These are phyloP conservation scores for Tuber borchii DNA, from an alignment of 495 filamentous ascomycete genomes.

Conservation along the genomic window DNA sequence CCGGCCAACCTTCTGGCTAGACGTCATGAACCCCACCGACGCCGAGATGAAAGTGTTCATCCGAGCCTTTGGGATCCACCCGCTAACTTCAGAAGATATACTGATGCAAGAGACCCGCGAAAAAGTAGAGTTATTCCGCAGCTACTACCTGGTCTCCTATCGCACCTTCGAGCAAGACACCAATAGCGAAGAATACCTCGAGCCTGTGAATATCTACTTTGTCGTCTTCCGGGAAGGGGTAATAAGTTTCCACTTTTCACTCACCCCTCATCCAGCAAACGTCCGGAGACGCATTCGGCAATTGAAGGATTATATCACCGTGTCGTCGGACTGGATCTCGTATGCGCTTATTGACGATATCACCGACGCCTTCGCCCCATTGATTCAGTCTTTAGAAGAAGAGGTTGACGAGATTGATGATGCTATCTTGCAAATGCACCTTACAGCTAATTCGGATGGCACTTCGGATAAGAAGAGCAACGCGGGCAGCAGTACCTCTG, in stretches of 20 bases:
- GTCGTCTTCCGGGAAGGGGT: conserved; percentile 95
- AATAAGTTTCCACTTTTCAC: conserved; percentile 74
- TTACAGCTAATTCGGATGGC: conserved; percentile 24
- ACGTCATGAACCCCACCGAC: conserved; percentile 82
- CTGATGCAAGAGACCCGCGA: conserved; percentile 87
- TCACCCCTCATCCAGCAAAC: conserved; percentile 74
- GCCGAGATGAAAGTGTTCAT: conserved; percentile 83
- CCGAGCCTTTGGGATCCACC: conserved; percentile 87
- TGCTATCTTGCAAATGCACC: conserved; percentile 61
- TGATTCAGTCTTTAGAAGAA: conserved; percentile 73
- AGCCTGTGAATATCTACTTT: conserved; percentile 92
- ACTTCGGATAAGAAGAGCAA: conserved; percentile 38
- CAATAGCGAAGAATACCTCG: conserved; percentile 66
- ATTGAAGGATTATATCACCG: conserved; percentile 83
- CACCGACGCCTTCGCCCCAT: conserved; percentile 87
- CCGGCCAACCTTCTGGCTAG: conserved; percentile 61
- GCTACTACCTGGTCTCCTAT: conserved; percentile 97
- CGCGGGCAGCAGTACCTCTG: conserved; percentile 46
- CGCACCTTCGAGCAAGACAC: conserved; percentile 82
- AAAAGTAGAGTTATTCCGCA: conserved; percentile 94
- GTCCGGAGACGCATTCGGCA: conserved; percentile 87
- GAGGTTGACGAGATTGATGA: conserved; percentile 94
- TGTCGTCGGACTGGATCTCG: conserved; percentile 97
- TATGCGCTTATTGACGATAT: conserved; percentile 99
- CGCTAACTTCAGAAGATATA: conserved; percentile 90